A percentile compares a stretch with the other conserved stretches of the same genome.
Conservation (phyloP, 345 rosid genomes). For the Zanthoxylum bungeanum region DNA sequence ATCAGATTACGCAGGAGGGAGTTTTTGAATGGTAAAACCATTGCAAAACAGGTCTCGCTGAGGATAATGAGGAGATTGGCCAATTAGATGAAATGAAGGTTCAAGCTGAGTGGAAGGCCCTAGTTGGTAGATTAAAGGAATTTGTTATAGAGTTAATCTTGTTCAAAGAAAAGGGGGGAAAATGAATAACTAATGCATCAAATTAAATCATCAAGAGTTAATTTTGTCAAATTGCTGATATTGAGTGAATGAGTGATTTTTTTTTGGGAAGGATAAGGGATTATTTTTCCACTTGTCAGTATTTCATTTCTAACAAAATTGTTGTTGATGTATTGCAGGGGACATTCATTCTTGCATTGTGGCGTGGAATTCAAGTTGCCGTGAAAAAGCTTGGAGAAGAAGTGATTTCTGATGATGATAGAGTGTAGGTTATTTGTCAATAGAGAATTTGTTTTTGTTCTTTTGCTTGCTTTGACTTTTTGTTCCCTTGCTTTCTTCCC, state of each 20-base stretch:
- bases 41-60: neutral
- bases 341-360: slow-evolving; percentile 68
- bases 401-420: slow-evolving; percentile 64
- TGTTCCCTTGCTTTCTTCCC: neutral
- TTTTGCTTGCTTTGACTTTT: neutral
- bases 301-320: slow-evolving; percentile 4
- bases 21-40: neutral
- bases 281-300: neutral
- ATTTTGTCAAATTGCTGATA: neutral
- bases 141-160: neutral
- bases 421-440: slow-evolving; percentile 60
- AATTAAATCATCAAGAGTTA: neutral
- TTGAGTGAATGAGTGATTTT: neutral
- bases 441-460: neutral
- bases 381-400: slow-evolving; percentile 82
- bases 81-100: neutral
- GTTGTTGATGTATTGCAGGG: slow-evolving; percentile 48
- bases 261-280: neutral
- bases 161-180: neutral
- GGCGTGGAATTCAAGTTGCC: slow-evolving; percentile 97
- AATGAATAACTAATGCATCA: neutral
- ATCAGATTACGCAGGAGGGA: neutral
- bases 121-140: neutral
- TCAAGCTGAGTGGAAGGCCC: neutral
- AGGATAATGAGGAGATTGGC: neutral